phyloP scores from a whole-genome alignment of 345 rosid species.

The Melastoma malabathricum region DNA sequence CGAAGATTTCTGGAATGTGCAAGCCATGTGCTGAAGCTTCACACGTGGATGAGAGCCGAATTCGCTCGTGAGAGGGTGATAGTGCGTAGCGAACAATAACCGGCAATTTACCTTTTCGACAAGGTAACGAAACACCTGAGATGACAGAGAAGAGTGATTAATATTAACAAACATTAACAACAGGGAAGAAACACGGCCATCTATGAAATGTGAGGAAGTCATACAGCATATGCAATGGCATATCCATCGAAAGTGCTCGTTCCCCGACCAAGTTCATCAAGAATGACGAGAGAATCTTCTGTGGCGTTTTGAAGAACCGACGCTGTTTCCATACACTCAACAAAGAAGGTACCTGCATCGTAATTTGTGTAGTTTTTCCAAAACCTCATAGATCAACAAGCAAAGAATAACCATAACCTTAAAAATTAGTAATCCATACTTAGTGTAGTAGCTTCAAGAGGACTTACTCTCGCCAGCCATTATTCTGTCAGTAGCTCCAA shows the following conservation, averaged over 20 bases:
- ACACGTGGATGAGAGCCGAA: slow-evolving; percentile 82
- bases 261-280: slow-evolving; percentile 93
- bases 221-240: slow-evolving; percentile 88
- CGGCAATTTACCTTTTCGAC: slow-evolving; percentile 84
- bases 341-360: slow-evolving; percentile 66
- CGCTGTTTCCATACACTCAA: slow-evolving; percentile 94
- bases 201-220: slow-evolving; percentile 6
- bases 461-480: slow-evolving; percentile 92
- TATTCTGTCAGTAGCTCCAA: slow-evolving; percentile 85
- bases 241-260: slow-evolving; percentile 97
- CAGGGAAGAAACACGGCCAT: not conserved
- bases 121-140: slow-evolving; percentile 79
- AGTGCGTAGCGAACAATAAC: slow-evolving; percentile 84
- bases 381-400: no score
- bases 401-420: no score
- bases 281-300: slow-evolving; percentile 78
- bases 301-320: slow-evolving; percentile 79
- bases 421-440: no score
- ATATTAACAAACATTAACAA: not conserved
- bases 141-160: not conserved
- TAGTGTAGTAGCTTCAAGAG: not conserved
- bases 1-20: slow-evolving; percentile 32
- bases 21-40: slow-evolving; percentile 80
- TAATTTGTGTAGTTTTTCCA: no score
- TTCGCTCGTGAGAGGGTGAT: slow-evolving; percentile 87